These are phyloP conservation scores for Misopates orontium DNA, from an alignment of 257 asterid species.

Conservation along the genomic window DNA sequence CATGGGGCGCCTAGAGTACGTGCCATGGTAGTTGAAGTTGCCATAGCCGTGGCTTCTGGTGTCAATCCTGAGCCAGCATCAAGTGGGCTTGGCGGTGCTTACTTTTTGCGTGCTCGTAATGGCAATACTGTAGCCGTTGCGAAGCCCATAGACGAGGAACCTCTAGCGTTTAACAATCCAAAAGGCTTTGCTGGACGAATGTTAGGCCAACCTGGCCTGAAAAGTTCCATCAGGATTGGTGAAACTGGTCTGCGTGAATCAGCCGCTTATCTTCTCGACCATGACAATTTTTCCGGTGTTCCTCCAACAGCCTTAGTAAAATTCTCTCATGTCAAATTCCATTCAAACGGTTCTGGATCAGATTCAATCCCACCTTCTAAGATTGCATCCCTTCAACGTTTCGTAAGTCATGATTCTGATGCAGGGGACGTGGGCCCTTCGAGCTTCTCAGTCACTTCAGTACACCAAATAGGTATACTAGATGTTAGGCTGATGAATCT, in stretches of 20 bases:
- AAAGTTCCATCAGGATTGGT: slow-evolving; percentile 82
- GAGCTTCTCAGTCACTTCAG: slow-evolving; percentile 73
- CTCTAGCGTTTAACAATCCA: slow-evolving; percentile 86
- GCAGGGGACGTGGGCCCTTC: slow-evolving; percentile 95
- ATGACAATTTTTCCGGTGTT: slow-evolving; percentile 75
- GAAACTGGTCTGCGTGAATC: slow-evolving; percentile 89
- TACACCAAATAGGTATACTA: slow-evolving; percentile 82
- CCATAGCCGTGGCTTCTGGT: slow-evolving; percentile 86
- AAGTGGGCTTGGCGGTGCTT: slow-evolving; percentile 93
- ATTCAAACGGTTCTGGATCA: slow-evolving; percentile 41
- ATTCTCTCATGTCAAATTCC: slow-evolving; percentile 69
- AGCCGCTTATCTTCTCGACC: slow-evolving; percentile 94
- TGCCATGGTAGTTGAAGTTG: slow-evolving; percentile 78
- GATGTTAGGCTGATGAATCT: slow-evolving; percentile 86
- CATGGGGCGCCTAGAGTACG: slow-evolving; percentile 63
- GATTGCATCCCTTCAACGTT: slow-evolving; percentile 83
- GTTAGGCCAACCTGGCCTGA: slow-evolving; percentile 93
- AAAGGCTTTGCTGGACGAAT: slow-evolving; percentile 84
- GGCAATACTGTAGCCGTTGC: slow-evolving; percentile 79
- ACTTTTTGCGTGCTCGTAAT: slow-evolving; percentile 57
- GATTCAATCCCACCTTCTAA: slow-evolving; percentile 46
- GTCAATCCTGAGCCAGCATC: slow-evolving; percentile 72
- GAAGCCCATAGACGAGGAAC: slow-evolving; percentile 95
- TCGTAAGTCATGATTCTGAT: slow-evolving; percentile 70
- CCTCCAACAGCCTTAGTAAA: slow-evolving; percentile 86